phyloP scores from a whole-genome alignment of 2,329 filamentous ascomycete species.

The Sporothrix variecibatus region DNA sequence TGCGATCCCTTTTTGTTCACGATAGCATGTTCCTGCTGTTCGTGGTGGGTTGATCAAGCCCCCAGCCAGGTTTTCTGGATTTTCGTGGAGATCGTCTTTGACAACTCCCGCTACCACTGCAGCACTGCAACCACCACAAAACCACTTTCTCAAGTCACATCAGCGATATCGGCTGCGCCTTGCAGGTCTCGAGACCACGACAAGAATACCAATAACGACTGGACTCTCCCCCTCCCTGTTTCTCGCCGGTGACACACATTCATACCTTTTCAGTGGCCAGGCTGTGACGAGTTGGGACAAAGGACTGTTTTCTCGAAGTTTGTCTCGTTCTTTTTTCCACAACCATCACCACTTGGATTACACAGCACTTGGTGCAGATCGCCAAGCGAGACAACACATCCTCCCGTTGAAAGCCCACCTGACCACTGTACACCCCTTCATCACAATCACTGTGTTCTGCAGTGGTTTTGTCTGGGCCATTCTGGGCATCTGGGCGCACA shows the following conservation, averaged over 20 bases:
- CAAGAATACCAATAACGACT: neutral
- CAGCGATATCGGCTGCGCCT: constrained; percentile 14
- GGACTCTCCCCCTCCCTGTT: neutral
- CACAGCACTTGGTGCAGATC: constrained; percentile 1
- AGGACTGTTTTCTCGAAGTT: neutral
- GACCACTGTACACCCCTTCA: neutral
- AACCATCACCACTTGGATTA: neutral
- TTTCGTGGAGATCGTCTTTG: neutral
- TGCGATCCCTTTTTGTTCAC: neutral
- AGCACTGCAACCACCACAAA: constrained; percentile 8
- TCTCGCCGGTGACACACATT: constrained; percentile 11
- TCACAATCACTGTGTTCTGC: neutral
- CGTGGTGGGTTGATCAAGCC: neutral
- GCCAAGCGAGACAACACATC: neutral
- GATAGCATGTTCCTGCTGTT: neutral
- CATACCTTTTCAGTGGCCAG: neutral
- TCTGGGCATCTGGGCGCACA: neutral
- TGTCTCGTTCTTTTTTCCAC: neutral
- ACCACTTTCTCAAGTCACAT: neutral
- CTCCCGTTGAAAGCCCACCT: neutral
- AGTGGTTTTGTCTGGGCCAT: constrained; percentile 1
- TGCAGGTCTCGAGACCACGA: neutral
- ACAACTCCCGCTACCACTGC: neutral
- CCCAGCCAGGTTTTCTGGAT: too few relatives aligned
- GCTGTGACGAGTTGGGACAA: neutral